Evolutionary conservation across 2,329 filamentous ascomycete species (phyloP), one percentile per base, ranked within the genome.

Genomic region (Rhytidhysteron rufulum): DNA sequence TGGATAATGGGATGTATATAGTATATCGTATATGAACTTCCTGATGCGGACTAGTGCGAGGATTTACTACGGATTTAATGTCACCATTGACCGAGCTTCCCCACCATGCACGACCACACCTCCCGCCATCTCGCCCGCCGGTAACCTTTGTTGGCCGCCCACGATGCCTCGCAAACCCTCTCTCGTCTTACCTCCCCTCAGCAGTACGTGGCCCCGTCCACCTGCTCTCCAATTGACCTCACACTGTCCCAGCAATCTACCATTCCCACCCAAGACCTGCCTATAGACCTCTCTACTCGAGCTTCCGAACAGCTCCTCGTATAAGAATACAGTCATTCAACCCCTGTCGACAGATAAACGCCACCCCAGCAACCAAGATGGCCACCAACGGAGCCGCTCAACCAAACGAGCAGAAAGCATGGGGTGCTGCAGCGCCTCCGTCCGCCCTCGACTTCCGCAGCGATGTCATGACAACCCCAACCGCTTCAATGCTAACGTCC

Each of bases 401-500:
- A 13, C 36, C 41, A 8, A 13, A 25, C n/a, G 45, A 50, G 27
- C 56, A 51, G 40, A 57, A 54, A 30, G 54, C 61, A 17, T 66
- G 62, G 62, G 57, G 69, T 57, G 50, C 59, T 3, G 47, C 59
- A 9, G 68, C 73, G 17, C 76, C 75, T 16, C 71, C 74, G 2
- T 74, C 77, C 3, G 74, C 77, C 39, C 78, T 77, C 51, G 62
- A 80, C 50, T 71, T 80, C 47, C 68, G 77, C 49, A 78, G 74
- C 31, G 61, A 66, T 41, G 61, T 63, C 24, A 58, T 59, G 42
- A 66, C 60, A 0, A 64, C 59, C 3, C 63, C 62, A 2, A 65
- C 62, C 11, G 51, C 79, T 1, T 79, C 83, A 4, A 96, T 95
- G 90, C 80, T 96, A 27, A 71, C 78, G 32, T 87, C 90, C 13